Base-by-base conservation (phyloP, 345 rosid genomes). In the Psidium friedrichsthalianum region DNA sequence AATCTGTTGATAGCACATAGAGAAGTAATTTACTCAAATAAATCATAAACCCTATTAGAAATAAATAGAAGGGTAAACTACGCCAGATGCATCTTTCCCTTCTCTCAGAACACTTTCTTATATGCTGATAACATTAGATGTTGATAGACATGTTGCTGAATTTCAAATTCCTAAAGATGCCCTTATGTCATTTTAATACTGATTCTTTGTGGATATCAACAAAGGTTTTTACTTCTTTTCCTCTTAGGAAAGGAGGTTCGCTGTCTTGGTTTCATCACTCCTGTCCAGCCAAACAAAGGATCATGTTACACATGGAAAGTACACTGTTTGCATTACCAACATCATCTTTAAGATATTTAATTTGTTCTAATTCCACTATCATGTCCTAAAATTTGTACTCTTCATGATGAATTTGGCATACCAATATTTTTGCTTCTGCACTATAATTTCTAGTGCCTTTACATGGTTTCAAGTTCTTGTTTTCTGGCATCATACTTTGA, bases 281-380 rank as follows among this genome's bases (percentile, higher is more conserved):
- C 84, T 94, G 51, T 94, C 97, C 7, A 94, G 97, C 94, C 97
- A 93, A 89, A 94, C 97, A 69, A 93, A 93, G 88, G 97, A 94
- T 88, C 90, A 94, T 52, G 95, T 94, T 74, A 93, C 88, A 54
- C 94, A 94, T 86, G 97, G 97, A 86, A 89, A 86, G 92, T 86
- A 83, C 59, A 11, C 32, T 82, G 64, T 12, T 83, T 85, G 51
- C 40, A 64, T 16, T 69, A 80, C 51, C 40, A 58, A 76, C 84
- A 40, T 56, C 24, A 36, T 81, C 81, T 84, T 22, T 76, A 54
- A 78, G 61, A 76, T 74, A 78, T 84, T 58, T 83, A 10, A 49
- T 40, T 51, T 51, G 40, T 84, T 61, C 42, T 29, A 52, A 29
- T 52, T 47, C 55, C 42, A 6, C 11, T 52, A 2, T 64, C 15